These are phyloP conservation scores for Pulveroboletus sp. DNA, from an alignment of 768 basidiomycete genomes.

Conservation along the genomic window DNA sequence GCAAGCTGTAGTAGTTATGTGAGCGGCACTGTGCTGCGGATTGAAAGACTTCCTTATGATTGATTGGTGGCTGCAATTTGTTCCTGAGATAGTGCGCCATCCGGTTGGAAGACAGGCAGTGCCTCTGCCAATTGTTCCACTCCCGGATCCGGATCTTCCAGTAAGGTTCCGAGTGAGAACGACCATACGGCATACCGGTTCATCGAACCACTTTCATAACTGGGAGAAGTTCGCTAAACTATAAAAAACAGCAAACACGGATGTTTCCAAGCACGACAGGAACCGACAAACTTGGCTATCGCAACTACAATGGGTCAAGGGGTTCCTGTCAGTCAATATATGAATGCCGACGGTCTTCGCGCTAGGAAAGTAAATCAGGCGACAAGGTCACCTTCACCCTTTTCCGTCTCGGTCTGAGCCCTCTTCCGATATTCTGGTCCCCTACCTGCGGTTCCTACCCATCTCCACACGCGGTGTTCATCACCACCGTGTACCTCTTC, in stretches of 20 bases:
- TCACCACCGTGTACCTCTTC: conserved; percentile 84
- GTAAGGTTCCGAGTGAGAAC: conserved; percentile 27
- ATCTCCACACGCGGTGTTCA: conserved; percentile 87
- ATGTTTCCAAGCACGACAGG: conserved; percentile 12
- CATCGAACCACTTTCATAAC: conserved; percentile 28
- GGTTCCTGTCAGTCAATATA: conserved; percentile 17
- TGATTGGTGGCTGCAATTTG: conserved; percentile 25
- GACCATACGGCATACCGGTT: conserved; percentile 18
- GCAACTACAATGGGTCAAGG: conserved; percentile 21
- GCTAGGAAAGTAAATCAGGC: conserved; percentile 18
- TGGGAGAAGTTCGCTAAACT: conserved; percentile 24
- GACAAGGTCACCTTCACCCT: conserved; percentile 21
- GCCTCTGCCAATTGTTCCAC: conserved; percentile 28
- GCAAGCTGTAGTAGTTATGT: conserved; percentile 10
- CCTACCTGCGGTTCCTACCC: conserved; percentile 61
- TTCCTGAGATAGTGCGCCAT: conserved; percentile 25
- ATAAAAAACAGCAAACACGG: conserved; percentile 13
- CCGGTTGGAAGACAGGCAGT: conserved; percentile 27
- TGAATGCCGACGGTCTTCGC: conserved; percentile 12
- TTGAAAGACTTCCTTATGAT: conserved; percentile 18
- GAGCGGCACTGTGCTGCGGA: conserved; percentile 22
- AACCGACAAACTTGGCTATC: conserved; percentile 11
- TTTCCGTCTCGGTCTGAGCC: conserved; percentile 26
- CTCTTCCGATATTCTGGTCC: conserved; percentile 34
- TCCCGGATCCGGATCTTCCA: conserved; percentile 32